These are phyloP conservation scores for Diaporthe destruens DNA, from an alignment of 2,329 filamentous ascomycete genomes.

Conservation along the genomic window DNA sequence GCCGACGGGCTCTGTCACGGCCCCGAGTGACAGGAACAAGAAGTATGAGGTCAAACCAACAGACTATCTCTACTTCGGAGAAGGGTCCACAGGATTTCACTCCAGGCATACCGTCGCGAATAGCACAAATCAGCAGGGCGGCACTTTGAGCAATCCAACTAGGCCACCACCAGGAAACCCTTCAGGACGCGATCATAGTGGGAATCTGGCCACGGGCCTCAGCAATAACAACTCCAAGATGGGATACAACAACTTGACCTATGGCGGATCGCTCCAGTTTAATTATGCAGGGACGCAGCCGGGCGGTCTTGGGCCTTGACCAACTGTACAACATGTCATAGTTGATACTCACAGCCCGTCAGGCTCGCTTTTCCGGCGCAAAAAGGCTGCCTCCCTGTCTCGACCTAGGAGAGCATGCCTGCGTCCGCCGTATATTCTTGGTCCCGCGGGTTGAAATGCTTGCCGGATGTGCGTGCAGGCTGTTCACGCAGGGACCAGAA, in stretches of 20 bases:
- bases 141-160: background rate
- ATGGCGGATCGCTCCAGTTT: conserved; percentile 42
- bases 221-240: conserved; percentile 29
- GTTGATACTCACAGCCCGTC: background rate
- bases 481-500: background rate
- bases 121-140: conserved; percentile 1
- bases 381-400: background rate
- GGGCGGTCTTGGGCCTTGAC: conserved; percentile 16
- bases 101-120: conserved; percentile 43
- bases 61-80: conserved; percentile 48
- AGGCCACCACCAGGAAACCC: background rate
- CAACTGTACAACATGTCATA: background rate
- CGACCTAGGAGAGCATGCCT: background rate
- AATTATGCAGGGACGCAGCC: conserved; percentile 41
- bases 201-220: conserved; percentile 41
- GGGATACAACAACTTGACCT: conserved; percentile 41
- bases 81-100: conserved; percentile 49
- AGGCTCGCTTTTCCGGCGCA: background rate
- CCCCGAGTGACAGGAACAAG: background rate
- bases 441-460: background rate
- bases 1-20: background rate
- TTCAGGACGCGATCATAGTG: conserved; percentile 41
- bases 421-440: too few species aligned
- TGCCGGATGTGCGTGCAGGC: background rate
- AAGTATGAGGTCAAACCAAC: conserved; percentile 7